phyloP scores from a whole-genome alignment of 2,329 filamentous ascomycete species.

The Canariomyces notabilis region DNA sequence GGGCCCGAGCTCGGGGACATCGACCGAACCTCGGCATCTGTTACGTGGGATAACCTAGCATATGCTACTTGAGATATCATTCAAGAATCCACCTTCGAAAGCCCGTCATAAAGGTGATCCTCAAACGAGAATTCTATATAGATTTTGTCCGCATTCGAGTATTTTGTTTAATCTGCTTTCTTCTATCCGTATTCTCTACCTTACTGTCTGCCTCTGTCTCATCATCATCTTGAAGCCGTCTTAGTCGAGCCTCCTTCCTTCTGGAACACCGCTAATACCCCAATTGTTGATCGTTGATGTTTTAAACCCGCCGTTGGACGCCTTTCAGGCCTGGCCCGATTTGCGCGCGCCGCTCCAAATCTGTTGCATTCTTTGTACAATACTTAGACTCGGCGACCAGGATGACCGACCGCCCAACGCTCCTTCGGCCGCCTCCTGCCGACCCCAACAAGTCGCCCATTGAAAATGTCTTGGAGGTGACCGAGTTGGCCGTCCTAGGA shows the following conservation, averaged over 20 bases:
- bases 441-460: conserved; percentile 72
- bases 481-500: conserved; percentile 68
- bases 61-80: no score
- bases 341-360: no score
- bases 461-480: conserved; percentile 85
- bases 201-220: not conserved
- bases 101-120: no score
- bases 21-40: no score
- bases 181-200: no score
- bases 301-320: not conserved
- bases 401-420: conserved; percentile 43
- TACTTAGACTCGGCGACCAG: not conserved
- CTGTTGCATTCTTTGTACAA: no score
- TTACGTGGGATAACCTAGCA: no score
- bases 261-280: not conserved
- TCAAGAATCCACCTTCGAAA: no score
- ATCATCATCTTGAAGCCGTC: not conserved
- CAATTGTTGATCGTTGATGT: not conserved
- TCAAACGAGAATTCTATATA: no score
- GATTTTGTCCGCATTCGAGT: no score
- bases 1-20: no score
- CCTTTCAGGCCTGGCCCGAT: not conserved
- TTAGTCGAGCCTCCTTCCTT: not conserved
- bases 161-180: no score
- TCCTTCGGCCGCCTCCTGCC: conserved; percentile 69